Conservation (phyloP, 2,329 filamentous ascomycete species). For the Exophiala dermatitidis region DNA sequence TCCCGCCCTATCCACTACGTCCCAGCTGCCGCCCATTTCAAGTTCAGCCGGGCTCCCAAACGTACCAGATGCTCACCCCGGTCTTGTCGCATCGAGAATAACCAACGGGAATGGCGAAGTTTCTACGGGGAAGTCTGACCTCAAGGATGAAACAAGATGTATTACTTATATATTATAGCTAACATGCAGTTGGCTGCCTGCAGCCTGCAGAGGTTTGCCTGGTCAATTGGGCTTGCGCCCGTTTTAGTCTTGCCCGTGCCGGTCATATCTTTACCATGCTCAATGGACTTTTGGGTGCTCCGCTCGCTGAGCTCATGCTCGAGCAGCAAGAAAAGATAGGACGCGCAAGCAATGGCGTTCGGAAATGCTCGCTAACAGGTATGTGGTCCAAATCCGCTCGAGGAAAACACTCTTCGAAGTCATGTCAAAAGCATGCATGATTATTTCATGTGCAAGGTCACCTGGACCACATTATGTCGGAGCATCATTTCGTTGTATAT, state of each 20-base stretch:
- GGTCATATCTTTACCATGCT: constrained; percentile 4
- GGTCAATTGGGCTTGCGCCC: constrained; percentile 9
- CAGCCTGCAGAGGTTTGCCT: constrained; percentile 4
- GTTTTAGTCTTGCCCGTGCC: constrained; percentile 6
- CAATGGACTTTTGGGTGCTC: too few species aligned
- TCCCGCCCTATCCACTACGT: too few species aligned
- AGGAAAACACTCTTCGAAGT: constrained; percentile 2
- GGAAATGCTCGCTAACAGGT: neutral
- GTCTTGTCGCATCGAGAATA: too few species aligned
- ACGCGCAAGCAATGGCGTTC: neutral
- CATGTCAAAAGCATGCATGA: constrained; percentile 4
- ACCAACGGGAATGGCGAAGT: too few species aligned
- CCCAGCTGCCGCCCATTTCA: too few species aligned
- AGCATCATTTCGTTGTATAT: neutral
- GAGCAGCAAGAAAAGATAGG: neutral
- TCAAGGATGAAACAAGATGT: neutral
- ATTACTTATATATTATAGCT: constrained; percentile 7
- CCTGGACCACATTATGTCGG: constrained; percentile 3
- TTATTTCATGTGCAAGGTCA: constrained; percentile 7
- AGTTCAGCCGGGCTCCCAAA: too few species aligned
- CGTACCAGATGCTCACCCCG: too few species aligned
- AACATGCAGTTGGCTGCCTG: constrained; percentile 3
- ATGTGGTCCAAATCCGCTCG: constrained; percentile 9
- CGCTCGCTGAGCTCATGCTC: too few species aligned
- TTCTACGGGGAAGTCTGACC: too few species aligned